These are phyloP conservation scores for Aspergillus haitiensis DNA, from an alignment of 495 filamentous ascomycete species.

Conservation along the genomic window DNA sequence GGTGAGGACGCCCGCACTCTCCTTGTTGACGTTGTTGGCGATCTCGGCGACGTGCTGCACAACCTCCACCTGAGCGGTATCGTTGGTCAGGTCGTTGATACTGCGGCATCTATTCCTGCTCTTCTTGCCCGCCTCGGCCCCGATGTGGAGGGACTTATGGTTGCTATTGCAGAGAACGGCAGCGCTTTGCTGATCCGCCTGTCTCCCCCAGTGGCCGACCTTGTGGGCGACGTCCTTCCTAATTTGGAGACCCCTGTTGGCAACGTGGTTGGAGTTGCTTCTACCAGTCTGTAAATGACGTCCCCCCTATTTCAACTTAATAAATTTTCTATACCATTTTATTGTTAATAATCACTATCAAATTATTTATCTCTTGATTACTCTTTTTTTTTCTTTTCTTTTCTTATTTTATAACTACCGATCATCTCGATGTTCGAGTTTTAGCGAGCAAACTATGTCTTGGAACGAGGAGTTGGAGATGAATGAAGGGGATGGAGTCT, in stretches of 20 bases:
- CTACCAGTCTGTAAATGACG: slow-evolving; percentile 16
- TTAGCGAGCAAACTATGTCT: slow-evolving; percentile 2
- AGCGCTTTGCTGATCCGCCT: slow-evolving; percentile 23
- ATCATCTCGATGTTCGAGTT: not conserved
- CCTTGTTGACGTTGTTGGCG: slow-evolving; percentile 1
- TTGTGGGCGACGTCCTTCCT: slow-evolving; percentile 24
- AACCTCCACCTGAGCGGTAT: slow-evolving; percentile 1
- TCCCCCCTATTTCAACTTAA: not conserved
- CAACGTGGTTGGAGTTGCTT: slow-evolving; percentile 10
- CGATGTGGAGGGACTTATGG: slow-evolving; percentile 22
- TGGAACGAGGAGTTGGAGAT: slow-evolving; percentile 11
- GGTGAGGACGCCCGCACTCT: not conserved
- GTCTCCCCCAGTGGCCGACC: slow-evolving; percentile 21
- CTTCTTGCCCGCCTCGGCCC: slow-evolving; percentile 21
- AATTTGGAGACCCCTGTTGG: slow-evolving; percentile 19
- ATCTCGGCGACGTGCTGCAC: not conserved
- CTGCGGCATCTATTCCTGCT: slow-evolving; percentile 17
- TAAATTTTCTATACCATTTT: not conserved
- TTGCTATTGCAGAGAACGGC: slow-evolving; percentile 22
- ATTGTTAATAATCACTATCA: not conserved
- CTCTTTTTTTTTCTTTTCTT: not conserved
- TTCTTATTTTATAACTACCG: not conserved
- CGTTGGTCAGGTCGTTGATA: slow-evolving; percentile 13
- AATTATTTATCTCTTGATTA: too few species aligned
- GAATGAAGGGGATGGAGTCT: not conserved